Conservation (phyloP, 176 grass and related monocot genomes). For the Miscanthus lutarioriparius region DNA sequence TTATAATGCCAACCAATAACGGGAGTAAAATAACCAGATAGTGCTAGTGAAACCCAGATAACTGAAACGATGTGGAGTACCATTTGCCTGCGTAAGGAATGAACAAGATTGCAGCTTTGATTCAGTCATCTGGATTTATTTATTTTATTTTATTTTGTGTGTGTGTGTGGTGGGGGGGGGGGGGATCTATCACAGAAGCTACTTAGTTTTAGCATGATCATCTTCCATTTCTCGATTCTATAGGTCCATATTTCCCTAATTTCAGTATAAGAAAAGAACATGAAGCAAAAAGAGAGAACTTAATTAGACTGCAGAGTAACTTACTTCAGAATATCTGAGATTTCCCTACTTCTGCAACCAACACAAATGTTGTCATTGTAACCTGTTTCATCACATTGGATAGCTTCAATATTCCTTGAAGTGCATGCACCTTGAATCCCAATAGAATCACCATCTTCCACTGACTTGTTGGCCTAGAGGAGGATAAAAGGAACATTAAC, state of each 20-base stretch:
- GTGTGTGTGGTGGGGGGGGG: no score
- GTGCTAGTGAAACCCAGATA: background rate
- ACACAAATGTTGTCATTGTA: constrained; percentile 38
- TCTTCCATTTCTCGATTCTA: constrained; percentile 11
- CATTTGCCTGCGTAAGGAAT: background rate
- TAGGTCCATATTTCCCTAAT: background rate
- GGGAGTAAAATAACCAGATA: constrained; percentile 12
- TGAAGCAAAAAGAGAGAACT: background rate
- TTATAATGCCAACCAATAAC: background rate
- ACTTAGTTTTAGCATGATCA: background rate
- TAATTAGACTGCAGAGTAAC: constrained; percentile 35
- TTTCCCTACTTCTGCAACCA: constrained; percentile 47
- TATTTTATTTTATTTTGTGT: no score
- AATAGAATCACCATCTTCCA: constrained; percentile 22
- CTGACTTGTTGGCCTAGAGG: constrained; percentile 34
- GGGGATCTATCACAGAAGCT: constrained; percentile 19
- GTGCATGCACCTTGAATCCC: constrained; percentile 38
- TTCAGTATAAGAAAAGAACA: constrained; percentile 16
- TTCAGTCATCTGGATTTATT: background rate
- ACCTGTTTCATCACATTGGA: constrained; percentile 36
- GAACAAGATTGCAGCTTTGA: background rate
- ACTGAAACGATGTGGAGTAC: background rate
- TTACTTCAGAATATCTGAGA: constrained; percentile 58
- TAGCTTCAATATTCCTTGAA: constrained; percentile 25
- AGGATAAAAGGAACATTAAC: constrained; percentile 31